A percentile compares a stretch with the other conserved stretches of the same genome.
Conservation (phyloP, 768 basidiomycete genomes). For the Postia placenta region DNA sequence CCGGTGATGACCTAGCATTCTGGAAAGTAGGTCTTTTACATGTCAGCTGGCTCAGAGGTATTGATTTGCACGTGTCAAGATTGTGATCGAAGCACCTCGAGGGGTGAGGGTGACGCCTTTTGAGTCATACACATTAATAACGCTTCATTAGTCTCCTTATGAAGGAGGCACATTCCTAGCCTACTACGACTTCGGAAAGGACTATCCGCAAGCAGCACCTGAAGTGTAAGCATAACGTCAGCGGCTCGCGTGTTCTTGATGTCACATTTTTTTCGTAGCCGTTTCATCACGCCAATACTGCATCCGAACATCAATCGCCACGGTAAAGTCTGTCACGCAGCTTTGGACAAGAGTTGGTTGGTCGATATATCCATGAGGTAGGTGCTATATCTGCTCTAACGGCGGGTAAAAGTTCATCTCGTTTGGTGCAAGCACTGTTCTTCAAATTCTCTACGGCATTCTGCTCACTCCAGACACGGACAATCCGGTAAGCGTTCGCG, state of each 20-base stretch:
- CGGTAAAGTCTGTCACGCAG: slow-evolving; percentile 4
- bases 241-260: background rate
- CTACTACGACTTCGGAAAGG: slow-evolving; percentile 4
- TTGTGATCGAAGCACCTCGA: slow-evolving; percentile 6
- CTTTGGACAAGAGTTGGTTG: slow-evolving; percentile 5
- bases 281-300: slow-evolving; percentile 4
- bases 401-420: background rate
- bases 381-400: background rate
- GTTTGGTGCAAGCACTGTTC: background rate
- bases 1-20: slow-evolving; percentile 6
- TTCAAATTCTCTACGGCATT: slow-evolving; percentile 5
- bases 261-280: background rate
- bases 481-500: slow-evolving; percentile 2
- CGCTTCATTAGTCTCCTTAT: slow-evolving; percentile 4
- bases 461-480: slow-evolving; percentile 7
- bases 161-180: slow-evolving; percentile 6
- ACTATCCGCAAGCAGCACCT: slow-evolving; percentile 4
- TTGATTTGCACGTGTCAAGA: background rate
- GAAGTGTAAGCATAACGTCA: slow-evolving; percentile 1
- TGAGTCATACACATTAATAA: background rate
- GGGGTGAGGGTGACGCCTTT: background rate
- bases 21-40: slow-evolving; percentile 3
- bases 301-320: slow-evolving; percentile 7
- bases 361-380: slow-evolving; percentile 6
- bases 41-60: too few species aligned